Evolutionary conservation across 352 stramenopile genomes (phyloP).

Genomic region (Globisporangium spiculum): DNA sequence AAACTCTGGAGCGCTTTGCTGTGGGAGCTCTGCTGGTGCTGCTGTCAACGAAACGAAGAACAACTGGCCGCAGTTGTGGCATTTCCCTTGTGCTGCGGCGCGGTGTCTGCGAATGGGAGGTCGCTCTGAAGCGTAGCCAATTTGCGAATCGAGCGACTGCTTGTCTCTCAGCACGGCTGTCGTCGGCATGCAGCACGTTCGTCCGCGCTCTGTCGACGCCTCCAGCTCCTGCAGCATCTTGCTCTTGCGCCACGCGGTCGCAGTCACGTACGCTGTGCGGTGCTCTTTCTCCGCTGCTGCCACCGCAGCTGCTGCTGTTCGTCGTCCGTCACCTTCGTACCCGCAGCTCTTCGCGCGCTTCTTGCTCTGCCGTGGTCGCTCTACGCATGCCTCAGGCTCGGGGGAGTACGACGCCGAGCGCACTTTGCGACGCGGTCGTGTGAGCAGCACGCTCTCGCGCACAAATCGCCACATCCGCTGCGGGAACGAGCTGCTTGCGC

Average conservation of each 20-base stretch:
- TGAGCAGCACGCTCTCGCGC: slow-evolving; percentile 8
- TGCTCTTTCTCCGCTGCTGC: neutral
- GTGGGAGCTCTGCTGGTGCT: slow-evolving; percentile 16
- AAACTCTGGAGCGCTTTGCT: slow-evolving; percentile 24
- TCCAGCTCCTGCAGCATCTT: slow-evolving; percentile 43
- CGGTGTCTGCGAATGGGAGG: slow-evolving; percentile 13
- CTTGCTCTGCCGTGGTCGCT: slow-evolving; percentile 10
- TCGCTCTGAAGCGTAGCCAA: neutral
- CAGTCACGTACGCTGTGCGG: slow-evolving; percentile 6
- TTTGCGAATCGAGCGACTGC: slow-evolving; percentile 11
- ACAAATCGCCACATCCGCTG: slow-evolving; percentile 18
- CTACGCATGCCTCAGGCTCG: neutral
- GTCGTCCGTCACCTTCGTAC: neutral
- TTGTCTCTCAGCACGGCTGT: slow-evolving; percentile 15
- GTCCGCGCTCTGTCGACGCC: slow-evolving; percentile 13
- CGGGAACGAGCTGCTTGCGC: slow-evolving; percentile 1
- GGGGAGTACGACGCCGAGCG: slow-evolving; percentile 18
- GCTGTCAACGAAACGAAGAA: slow-evolving; percentile 38
- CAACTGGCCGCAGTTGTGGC: slow-evolving; percentile 47
- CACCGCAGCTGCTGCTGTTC: neutral
- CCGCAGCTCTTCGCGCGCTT: slow-evolving; percentile 15
- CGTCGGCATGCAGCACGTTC: neutral
- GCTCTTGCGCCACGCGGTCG: slow-evolving; percentile 35
- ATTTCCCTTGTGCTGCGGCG: slow-evolving; percentile 35
- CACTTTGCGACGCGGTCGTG: slow-evolving; percentile 7